These are phyloP conservation scores for Kazachstania bromeliacearum DNA, from an alignment of 805 yeast genomes.

Conservation along the genomic window DNA sequence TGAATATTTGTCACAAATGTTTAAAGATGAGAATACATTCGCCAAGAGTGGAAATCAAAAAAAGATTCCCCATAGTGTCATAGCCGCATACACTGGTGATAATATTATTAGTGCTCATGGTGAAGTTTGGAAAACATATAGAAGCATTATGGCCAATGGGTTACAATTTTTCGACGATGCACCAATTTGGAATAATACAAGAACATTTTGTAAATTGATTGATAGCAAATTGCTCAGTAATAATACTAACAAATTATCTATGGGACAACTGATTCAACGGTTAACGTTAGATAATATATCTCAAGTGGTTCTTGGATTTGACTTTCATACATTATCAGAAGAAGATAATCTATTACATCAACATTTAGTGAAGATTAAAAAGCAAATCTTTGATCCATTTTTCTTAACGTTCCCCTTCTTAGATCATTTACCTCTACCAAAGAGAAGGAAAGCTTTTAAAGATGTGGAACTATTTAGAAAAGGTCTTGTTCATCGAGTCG, in stretches of 20 bases:
- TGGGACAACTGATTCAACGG: constrained; percentile 39
- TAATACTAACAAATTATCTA: constrained; percentile 6
- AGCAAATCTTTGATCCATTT: constrained; percentile 45
- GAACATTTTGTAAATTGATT: constrained; percentile 26
- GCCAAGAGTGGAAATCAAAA: constrained; percentile 53
- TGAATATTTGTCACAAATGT: constrained; percentile 35
- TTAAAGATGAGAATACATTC: constrained; percentile 41
- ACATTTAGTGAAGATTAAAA: constrained; percentile 37
- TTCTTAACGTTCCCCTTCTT: constrained; percentile 47
- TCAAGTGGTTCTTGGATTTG: constrained; percentile 41
- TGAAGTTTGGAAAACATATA: constrained; percentile 39
- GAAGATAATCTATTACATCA: constrained; percentile 30
- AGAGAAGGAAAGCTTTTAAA: constrained; percentile 35
- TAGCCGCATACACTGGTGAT: constrained; percentile 50
- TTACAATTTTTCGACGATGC: constrained; percentile 40
- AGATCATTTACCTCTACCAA: constrained; percentile 41
- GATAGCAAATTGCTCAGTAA: constrained; percentile 20
- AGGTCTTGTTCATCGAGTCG: constrained; percentile 30
- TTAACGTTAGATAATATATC: constrained; percentile 42
- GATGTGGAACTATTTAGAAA: constrained; percentile 36
- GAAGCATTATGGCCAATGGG: constrained; percentile 37
- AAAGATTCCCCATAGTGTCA: constrained; percentile 46
- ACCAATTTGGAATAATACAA: constrained; percentile 34
- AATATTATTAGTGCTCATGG: constrained; percentile 55
- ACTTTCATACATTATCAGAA: constrained; percentile 33